These are phyloP conservation scores for Casuarina equisetifolia DNA, from an alignment of 306 rosid species.

Conservation along the genomic window DNA sequence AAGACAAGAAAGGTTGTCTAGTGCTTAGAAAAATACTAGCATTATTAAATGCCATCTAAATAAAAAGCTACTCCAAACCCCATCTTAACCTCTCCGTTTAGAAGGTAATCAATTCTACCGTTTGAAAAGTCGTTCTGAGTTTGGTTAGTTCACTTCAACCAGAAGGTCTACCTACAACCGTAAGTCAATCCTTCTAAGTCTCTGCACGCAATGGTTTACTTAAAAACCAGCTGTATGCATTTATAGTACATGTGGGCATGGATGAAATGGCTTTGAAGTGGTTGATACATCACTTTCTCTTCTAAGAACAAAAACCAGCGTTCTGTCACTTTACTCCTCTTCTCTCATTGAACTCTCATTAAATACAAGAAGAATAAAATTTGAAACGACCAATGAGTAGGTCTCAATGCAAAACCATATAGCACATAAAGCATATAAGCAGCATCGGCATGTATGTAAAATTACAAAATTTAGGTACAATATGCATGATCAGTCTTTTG, in stretches of 20 bases:
- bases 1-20: neutral
- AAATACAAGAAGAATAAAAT: neutral
- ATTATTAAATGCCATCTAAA: neutral
- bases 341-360: conserved; percentile 4
- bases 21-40: neutral
- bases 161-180: neutral
- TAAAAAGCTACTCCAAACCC: neutral
- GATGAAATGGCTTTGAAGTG: conserved; percentile 24
- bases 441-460: neutral
- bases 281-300: conserved; percentile 36
- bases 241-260: conserved; percentile 32
- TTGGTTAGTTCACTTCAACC: neutral
- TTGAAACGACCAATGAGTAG: neutral
- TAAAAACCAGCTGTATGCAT: conserved; percentile 27
- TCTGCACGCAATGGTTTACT: neutral
- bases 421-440: neutral
- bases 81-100: neutral
- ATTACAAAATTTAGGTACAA: neutral
- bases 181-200: neutral
- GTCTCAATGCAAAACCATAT: neutral
- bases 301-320: conserved; percentile 9
- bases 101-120: neutral
- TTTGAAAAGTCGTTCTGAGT: neutral
- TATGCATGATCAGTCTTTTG: neutral
- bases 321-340: conserved; percentile 20